Conservation (phyloP, 2,329 filamentous ascomycete species). For the Fusarium paranaense region DNA sequence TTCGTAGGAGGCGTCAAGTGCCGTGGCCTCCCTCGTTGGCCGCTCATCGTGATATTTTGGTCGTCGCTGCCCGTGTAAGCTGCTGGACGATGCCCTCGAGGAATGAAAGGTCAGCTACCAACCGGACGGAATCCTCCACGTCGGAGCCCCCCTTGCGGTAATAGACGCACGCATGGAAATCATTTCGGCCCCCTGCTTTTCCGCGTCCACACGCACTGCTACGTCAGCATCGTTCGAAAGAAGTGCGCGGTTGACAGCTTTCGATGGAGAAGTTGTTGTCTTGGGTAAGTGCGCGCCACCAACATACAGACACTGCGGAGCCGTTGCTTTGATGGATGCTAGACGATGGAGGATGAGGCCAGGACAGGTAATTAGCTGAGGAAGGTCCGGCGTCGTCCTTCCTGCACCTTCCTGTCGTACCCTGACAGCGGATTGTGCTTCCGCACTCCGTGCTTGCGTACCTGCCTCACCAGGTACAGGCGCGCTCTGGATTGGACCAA, state of each 20-base stretch:
- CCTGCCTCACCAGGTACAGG: conserved; percentile 8
- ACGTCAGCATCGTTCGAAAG: conserved; percentile 22
- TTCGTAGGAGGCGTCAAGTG: background rate
- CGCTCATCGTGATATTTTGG: background rate
- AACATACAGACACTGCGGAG: conserved; percentile 12
- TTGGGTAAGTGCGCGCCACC: conserved; percentile 25
- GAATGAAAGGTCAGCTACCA: background rate
- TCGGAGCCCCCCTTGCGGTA: conserved; percentile 22
- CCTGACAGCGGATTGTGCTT: conserved; percentile 9
- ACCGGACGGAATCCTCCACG: conserved; percentile 25
- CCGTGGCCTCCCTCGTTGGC: conserved; percentile 3
- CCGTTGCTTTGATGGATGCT: background rate
- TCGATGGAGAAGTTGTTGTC: conserved; percentile 22
- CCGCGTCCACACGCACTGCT: conserved; percentile 6
- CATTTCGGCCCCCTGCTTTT: conserved; percentile 2
- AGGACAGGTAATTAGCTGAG: conserved; percentile 1
- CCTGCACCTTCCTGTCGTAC: background rate
- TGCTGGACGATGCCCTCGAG: background rate
- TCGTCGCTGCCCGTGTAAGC: background rate
- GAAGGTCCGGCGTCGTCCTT: background rate
- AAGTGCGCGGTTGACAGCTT: background rate
- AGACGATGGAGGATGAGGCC: background rate
- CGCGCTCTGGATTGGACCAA: background rate
- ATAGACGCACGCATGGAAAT: conserved; percentile 14
- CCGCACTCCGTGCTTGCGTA: conserved; percentile 4